These are phyloP conservation scores for Dactylella cylindrospora DNA, from an alignment of 2,329 filamentous ascomycete species.

Conservation along the genomic window DNA sequence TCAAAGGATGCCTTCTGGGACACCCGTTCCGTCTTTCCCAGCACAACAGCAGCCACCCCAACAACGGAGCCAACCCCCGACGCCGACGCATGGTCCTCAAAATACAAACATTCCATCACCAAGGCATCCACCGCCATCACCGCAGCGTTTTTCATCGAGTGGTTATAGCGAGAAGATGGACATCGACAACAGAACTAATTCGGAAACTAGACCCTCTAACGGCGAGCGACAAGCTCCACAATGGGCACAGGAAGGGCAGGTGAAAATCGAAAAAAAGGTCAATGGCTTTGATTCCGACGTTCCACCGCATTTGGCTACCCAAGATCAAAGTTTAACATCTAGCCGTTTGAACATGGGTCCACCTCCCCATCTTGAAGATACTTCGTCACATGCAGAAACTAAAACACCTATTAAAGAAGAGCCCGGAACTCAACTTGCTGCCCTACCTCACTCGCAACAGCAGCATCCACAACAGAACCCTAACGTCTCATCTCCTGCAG, in stretches of 20 bases:
- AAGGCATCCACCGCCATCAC: conserved; percentile 33
- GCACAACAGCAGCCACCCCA: conserved; percentile 5
- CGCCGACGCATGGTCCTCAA: conserved; percentile 27
- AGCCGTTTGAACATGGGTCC: conserved; percentile 42
- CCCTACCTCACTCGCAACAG: conserved; percentile 16
- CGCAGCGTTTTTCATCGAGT: conserved; percentile 23
- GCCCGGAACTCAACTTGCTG: conserved; percentile 23
- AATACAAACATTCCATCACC: conserved; percentile 26
- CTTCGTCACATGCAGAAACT: conserved; percentile 4
- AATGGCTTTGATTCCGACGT: conserved; percentile 32
- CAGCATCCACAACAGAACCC: conserved; percentile 23
- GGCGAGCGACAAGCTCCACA: conserved; percentile 34
- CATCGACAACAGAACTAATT: conserved; percentile 32
- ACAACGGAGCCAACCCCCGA: conserved; percentile 31
- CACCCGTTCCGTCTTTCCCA: conserved; percentile 18
- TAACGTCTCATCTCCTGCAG: conserved; percentile 16
- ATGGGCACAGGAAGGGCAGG: conserved; percentile 35
- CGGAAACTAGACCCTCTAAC: conserved; percentile 23
- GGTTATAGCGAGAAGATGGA: conserved; percentile 40
- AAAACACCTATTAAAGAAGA: conserved; percentile 37
- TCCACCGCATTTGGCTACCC: conserved; percentile 13
- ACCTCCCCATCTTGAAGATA: conserved; percentile 33
- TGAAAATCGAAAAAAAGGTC: conserved; percentile 38
- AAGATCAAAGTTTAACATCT: conserved; percentile 31
- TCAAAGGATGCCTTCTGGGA: conserved; percentile 32